Evolutionary conservation across 139 green algal species (phyloP), one percentile per base, ranked within the genome.

Genomic region (Asterochloris erici): DNA sequence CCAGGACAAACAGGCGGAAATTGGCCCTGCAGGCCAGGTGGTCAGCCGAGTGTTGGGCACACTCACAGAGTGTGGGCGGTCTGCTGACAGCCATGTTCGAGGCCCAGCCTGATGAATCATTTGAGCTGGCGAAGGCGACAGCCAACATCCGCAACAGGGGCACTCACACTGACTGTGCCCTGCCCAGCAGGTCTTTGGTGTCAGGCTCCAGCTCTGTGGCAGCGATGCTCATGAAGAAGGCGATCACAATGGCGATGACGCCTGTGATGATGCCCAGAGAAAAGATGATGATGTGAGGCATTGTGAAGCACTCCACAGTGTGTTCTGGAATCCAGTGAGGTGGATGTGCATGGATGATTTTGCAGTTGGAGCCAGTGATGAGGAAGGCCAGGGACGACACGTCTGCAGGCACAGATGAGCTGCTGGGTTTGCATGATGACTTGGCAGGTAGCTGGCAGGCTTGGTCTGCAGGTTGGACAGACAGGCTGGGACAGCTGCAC

Each of bases 201-300:
- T 80, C 76, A 68, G 76, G 76, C 24, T 80, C 76, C 12, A 80
- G 76, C 11, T 80, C 76, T 68, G 76, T 80, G 68, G 76, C 76
- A 60, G 76, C 76, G 9, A 80, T 62, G 38, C 60, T 70, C 24
- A 70, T 61, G 24, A 80, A 69, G 54, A 80, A 80, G 4, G 76
- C 68, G 76, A 80, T 80, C 6, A n/a, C 60, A 15, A 62, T 62
- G 24, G 76, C 68, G 11, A 80, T 80, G 60, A 80, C 15, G 60
- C 68, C 14, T 54, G 68, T 80, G 23, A 80, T 24, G 14, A 62
- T n/a, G 10, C 76, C 76, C 2, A 80, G 60, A n/a, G 68, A 26
- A 26, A 62, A 61, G n/a, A 80, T 80, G 10, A 80, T 13, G 60
- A 80, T 47, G 60, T 70, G 29, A 68, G 76, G 76, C 23, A 80